Base-by-base conservation (phyloP, 306 rosid genomes). In the Trifolium dubium region DNA sequence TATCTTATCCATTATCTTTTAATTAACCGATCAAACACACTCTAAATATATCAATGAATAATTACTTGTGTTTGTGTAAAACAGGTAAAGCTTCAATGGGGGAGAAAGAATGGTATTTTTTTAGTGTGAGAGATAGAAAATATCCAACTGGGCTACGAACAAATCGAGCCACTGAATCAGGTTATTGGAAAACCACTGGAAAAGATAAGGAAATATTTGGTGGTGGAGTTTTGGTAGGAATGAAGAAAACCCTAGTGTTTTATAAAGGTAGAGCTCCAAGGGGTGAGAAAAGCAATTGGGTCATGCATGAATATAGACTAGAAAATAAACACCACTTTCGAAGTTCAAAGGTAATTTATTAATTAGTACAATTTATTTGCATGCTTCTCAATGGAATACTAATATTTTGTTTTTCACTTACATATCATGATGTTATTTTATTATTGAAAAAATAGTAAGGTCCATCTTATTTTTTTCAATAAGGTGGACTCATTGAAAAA, bases 161-260 rank as follows among this genome's bases (percentile, higher is more conserved):
- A 4, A 94, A 94, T 49, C 69, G 97, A 66, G 97, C 98, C 14
- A 93, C 97, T 0, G 97, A 93, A 84, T 89, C 91, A 1, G 98
- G 97, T 0, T 93, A 93, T 10, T 93, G 98, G 97, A 93, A 93
- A 78, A 93, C 98, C 4, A 94, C 99, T 3, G 97, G 99, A 14
- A 94, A 94, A 71, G 99, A 94, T 79, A 94, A 85, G 71, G 96
- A 94, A 17, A 94, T 94, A 40, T 83, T 75, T 62, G 63, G 86
- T 3, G 72, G 46, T 23, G 88, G 89, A 10, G 84, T 83, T 4
- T 76, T 92, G 73, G 88, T 90, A 0, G 99, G 99, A 15, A 86
- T 94, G 96, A 94, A 94, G 90, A 94, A 94, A 83, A 94, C 99
- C 80, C 96, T 94, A 23, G 99, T 94, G 0, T 94, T 92, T 56